phyloP scores from a whole-genome alignment of 2,329 filamentous ascomycete genomes.

The Periconia sp. region DNA sequence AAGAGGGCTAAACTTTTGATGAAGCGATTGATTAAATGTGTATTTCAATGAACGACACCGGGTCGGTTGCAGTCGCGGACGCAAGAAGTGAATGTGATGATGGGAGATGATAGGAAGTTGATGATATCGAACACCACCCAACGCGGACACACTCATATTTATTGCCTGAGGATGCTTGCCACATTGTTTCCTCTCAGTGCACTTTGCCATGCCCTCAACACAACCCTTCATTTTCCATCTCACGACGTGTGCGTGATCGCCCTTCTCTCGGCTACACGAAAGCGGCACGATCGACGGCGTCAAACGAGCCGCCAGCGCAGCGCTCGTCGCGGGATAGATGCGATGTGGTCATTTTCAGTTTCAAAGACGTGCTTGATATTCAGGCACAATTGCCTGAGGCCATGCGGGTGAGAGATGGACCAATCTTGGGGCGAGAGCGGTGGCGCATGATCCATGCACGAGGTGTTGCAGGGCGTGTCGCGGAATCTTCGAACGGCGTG shows the following conservation, averaged over 20 bases:
- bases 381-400: constrained; percentile 2
- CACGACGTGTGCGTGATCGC: constrained; percentile 20
- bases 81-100: constrained; percentile 19
- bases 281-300: constrained; percentile 1
- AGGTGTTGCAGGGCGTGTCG: constrained; percentile 7
- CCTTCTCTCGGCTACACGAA: constrained; percentile 3
- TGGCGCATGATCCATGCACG: constrained; percentile 11
- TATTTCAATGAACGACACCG: constrained; percentile 34
- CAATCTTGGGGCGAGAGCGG: constrained; percentile 1
- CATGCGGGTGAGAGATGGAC: background rate
- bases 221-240: constrained; percentile 15
- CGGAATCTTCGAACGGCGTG: background rate
- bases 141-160: constrained; percentile 9
- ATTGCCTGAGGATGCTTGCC: constrained; percentile 13
- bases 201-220: background rate
- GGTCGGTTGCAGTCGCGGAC: constrained; percentile 40
- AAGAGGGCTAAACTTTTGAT: background rate
- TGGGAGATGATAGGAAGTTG: constrained; percentile 4
- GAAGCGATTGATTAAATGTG: constrained; percentile 11
- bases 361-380: constrained; percentile 9
- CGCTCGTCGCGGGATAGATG: constrained; percentile 10
- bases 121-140: background rate
- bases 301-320: constrained; percentile 1
- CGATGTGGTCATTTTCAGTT: constrained; percentile 2
- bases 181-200: background rate